Percentiles rank a stretch among this genome's conserved stretches.
phyloP scores from a whole-genome alignment of 371 early-diverging fungal genomes.

The Syncephalastrum contaminatum region DNA sequence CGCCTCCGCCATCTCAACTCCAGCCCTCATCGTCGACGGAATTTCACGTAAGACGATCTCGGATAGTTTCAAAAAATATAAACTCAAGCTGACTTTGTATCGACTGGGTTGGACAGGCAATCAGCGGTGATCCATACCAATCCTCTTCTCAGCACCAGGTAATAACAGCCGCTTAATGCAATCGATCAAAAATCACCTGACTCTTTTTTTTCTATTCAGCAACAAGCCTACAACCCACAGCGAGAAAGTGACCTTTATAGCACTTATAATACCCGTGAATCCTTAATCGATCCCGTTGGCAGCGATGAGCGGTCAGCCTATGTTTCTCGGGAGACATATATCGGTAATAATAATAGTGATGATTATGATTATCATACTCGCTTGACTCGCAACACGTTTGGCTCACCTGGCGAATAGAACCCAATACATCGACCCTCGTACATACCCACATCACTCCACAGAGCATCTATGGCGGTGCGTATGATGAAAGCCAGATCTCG shows the following conservation, averaged over 20 bases:
- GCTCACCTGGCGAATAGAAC: conserved; percentile 9
- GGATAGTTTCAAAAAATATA: background rate
- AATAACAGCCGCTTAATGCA: conserved; percentile 8
- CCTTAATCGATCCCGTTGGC: conserved; percentile 22
- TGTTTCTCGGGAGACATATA: conserved; percentile 23
- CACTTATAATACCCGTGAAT: conserved; percentile 27
- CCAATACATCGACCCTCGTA: conserved; percentile 22
- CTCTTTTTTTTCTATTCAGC: background rate
- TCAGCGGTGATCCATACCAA: conserved; percentile 3
- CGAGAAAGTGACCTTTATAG: conserved; percentile 19
- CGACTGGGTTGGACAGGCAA: no score
- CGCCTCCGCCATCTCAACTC: background rate
- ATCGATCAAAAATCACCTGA: background rate
- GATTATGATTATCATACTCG: background rate
- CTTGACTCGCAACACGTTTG: background rate
- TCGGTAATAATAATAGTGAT: conserved; percentile 20
- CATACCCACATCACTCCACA: conserved; percentile 21
- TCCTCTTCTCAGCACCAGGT: conserved; percentile 8
- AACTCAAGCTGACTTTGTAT: no score
- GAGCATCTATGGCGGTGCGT: conserved; percentile 21
- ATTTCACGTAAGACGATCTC: no score
- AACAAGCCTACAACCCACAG: conserved; percentile 9
- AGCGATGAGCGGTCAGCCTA: conserved; percentile 10
- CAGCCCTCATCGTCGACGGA: no score
- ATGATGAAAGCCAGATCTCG: conserved; percentile 11